Evolutionary conservation across 2,329 filamentous ascomycete species (phyloP), one percentile per base, ranked within the genome.

Genomic region (Colletotrichum chlorophyti): DNA sequence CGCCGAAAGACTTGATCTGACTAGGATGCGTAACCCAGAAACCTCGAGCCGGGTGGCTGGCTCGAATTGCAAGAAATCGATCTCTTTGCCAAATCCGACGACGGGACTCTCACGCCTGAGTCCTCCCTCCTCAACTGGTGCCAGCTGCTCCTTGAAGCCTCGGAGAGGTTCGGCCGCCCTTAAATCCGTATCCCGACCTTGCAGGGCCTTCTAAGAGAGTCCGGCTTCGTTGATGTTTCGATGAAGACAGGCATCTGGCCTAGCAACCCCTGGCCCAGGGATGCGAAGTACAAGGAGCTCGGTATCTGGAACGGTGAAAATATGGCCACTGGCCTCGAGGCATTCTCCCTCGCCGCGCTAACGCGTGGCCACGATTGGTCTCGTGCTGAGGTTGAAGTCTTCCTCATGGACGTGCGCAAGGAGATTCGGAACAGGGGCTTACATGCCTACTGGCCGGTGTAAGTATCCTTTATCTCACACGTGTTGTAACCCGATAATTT

Each of bases 401-500:
- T 73, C 27, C 63, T 75, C n/a, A 64, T 70, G 12, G 65, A 67
- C 21, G 72, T 75, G 8, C 66, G 69, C 23, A 70, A 66, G 41
- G 70, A 72, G 32, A 48, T 74, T 60, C 67, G 65, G 61, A 68
- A 74, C 51, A 66, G 59, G 24, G 51, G 50, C 0, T 67, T 74
- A 2, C 76, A 77, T 34, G 68, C 68, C 0, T 77, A 72, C 60
- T 76, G 74, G 69, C 70, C 72, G 2, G 67, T 75, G 71, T 76
- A 62, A 70, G 73, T 65, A 19, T 40, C n/a, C 23, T 12, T 27
- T 19, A 5, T 14, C 26, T 19, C 31, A n/a, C 21, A 12, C 26
- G 4, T 11, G 5, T 26, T 4, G 7, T 11, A 9, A 4, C 4
- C 29, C 9, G 15, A 5, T 43, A 5, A 6, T 10, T 41, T 11